Base-by-base conservation (phyloP, 768 basidiomycete species). In the Tricholoma terreum region DNA sequence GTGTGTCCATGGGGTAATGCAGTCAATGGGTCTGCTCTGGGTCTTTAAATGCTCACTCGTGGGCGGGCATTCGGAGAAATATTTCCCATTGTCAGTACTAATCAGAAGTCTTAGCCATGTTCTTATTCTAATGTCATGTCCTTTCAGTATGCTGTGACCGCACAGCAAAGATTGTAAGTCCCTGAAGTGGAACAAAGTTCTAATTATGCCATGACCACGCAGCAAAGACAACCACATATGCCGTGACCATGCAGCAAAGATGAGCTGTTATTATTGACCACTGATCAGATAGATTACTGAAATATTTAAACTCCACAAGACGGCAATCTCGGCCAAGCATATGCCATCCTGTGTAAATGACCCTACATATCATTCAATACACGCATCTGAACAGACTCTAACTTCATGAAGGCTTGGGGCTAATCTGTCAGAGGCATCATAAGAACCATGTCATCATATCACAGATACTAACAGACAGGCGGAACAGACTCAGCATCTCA, bases 371-470 rank as follows among this genome's bases (percentile, higher is more conserved):
- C n/a, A n/a, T n/a, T n/a, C n/a, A n/a, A n/a, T n/a, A n/a, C n/a
- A 40, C n/a, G 17, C 17, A 17, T 40, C 38, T n/a, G n/a, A n/a
- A n/a, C n/a, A n/a, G n/a, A n/a, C n/a, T n/a, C n/a, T n/a, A 62
- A 72, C 19, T 59, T 75, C 27, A 57, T 61, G 56, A 51, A 52
- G 43, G 63, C 61, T 21, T 79, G 70, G 74, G 55, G 55, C 7
- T 48, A 79, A 79, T 67, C 58, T 73, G 14, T 54, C 66, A 9
- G 56, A 71, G 27, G 72, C 74, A 40, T 68, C 55, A 65, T 78
- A 58, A 64, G 73, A 67, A 4, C 14, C 31, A 34, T 36, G 22
- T 33, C 27, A 22, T 19, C 35, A 48, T 17, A 33, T 15, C 22
- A 21, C 19, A n/a, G n/a, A 40, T 55, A 46, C 33, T 27, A 31